Evolutionary conservation across 164 flowering plant species (phyloP).

Genomic region (grape (Vitis vinifera)): DNA sequence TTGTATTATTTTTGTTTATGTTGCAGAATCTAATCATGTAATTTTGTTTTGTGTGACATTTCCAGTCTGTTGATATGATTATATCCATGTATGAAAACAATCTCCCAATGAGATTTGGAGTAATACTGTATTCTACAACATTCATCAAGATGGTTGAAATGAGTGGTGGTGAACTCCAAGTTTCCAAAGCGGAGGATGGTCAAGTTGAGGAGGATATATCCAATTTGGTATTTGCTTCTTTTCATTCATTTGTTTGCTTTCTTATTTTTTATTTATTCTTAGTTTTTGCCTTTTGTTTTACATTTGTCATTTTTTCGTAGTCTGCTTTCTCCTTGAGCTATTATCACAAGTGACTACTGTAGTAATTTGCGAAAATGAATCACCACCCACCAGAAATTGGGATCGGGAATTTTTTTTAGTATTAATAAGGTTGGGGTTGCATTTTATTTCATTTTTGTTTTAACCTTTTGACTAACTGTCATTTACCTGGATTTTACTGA

Average conservation of each 20-base stretch:
- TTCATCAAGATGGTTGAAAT: constrained; percentile 55
- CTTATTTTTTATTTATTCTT: not conserved
- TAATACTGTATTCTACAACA: constrained; percentile 71
- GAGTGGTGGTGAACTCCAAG: constrained; percentile 45
- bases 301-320: not conserved
- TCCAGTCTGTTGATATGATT: constrained; percentile 76
- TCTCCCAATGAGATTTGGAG: constrained; percentile 92
- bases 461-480: too few relatives aligned
- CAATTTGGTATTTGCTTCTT: constrained; percentile 59
- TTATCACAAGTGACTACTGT: too few relatives aligned
- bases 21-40: not conserved
- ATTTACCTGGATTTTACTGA: too few relatives aligned
- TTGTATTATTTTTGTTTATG: not conserved
- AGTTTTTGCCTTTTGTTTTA: not conserved
- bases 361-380: too few relatives aligned
- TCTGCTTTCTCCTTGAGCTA: too few relatives aligned
- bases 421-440: too few relatives aligned
- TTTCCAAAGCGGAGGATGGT: constrained; percentile 26
- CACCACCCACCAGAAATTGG: too few relatives aligned
- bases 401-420: too few relatives aligned
- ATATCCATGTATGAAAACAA: constrained; percentile 71
- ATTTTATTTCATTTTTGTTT: too few relatives aligned
- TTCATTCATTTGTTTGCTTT: not conserved
- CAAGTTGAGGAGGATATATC: constrained; percentile 62
- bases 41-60: constrained; percentile 6